phyloP scores from a whole-genome alignment of 257 asterid species.

The Solanum verrucosum region DNA sequence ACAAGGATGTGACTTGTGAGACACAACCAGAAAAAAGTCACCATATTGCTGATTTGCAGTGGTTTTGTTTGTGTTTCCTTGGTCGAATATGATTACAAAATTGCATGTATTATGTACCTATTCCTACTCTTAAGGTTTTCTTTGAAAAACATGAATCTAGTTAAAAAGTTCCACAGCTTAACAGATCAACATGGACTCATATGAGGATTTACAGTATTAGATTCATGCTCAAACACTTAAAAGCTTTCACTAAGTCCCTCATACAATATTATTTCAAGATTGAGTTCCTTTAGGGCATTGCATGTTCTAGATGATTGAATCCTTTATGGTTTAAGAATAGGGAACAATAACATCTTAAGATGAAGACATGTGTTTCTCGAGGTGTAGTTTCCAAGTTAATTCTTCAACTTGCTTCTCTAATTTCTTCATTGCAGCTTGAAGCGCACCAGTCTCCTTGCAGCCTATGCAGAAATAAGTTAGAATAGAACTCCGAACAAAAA shows the following conservation, averaged over 20 bases:
- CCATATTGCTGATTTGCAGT: neutral
- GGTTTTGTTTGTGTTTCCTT: neutral
- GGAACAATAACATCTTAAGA: neutral
- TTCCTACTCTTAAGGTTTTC: neutral
- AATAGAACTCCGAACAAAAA: neutral
- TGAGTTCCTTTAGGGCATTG: neutral
- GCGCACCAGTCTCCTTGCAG: neutral
- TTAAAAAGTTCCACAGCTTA: neutral
- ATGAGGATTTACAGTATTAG: neutral
- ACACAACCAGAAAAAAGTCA: neutral
- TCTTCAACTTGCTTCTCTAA: slow-evolving; percentile 9
- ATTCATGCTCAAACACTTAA: neutral
- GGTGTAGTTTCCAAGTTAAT: neutral
- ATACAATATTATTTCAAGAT: neutral
- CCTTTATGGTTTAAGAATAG: neutral
- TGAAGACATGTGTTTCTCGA: slow-evolving; percentile 5
- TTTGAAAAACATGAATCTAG: neutral
- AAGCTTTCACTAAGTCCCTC: neutral
- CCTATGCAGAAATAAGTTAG: neutral
- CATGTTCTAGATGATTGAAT: neutral
- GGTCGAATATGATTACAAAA: neutral
- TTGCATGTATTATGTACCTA: neutral
- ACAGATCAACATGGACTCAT: neutral
- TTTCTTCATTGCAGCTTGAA: neutral
- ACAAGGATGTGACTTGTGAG: neutral